These are phyloP conservation scores for Fusarium sororula DNA, from an alignment of 2,329 filamentous ascomycete species.

Conservation along the genomic window DNA sequence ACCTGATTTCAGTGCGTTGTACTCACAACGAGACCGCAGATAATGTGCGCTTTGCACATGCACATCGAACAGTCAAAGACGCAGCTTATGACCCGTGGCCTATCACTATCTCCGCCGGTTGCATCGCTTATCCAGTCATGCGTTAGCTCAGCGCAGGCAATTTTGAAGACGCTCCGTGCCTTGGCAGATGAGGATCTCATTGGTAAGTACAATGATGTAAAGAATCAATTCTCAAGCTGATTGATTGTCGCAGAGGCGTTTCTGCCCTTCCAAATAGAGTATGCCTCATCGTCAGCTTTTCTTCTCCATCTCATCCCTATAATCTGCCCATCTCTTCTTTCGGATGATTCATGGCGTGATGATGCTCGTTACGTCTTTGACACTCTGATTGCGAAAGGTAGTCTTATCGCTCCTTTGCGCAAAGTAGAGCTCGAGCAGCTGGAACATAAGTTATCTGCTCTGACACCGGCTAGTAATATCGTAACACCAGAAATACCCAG, in stretches of 20 bases:
- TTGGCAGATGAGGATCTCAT: slow-evolving; percentile 45
- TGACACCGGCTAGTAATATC: slow-evolving; percentile 42
- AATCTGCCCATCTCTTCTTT: slow-evolving; percentile 47
- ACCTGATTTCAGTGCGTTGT: slow-evolving; percentile 37
- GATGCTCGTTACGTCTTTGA: slow-evolving; percentile 50
- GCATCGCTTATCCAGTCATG: slow-evolving; percentile 44
- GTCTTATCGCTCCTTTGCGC: slow-evolving; percentile 49
- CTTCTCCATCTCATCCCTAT: slow-evolving; percentile 49
- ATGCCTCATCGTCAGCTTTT: slow-evolving; percentile 53
- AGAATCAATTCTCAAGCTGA: neutral
- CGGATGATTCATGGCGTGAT: slow-evolving; percentile 48
- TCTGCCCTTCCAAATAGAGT: slow-evolving; percentile 53
- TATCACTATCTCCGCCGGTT: slow-evolving; percentile 38
- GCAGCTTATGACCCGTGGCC: slow-evolving; percentile 16
- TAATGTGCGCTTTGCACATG: slow-evolving; percentile 48
- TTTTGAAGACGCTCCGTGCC: slow-evolving; percentile 39
- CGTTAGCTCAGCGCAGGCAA: slow-evolving; percentile 42
- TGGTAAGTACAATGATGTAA: slow-evolving; percentile 7
- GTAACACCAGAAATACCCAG: neutral
- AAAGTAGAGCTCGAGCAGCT: slow-evolving; percentile 50
- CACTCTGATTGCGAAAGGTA: slow-evolving; percentile 50
- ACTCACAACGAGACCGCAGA: slow-evolving; percentile 43
- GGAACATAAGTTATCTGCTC: slow-evolving; percentile 48
- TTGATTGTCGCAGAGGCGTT: slow-evolving; percentile 39
- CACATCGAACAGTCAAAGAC: slow-evolving; percentile 42